phyloP scores from a whole-genome alignment of 352 stramenopile genomes.

The Phytophthora syringae region DNA sequence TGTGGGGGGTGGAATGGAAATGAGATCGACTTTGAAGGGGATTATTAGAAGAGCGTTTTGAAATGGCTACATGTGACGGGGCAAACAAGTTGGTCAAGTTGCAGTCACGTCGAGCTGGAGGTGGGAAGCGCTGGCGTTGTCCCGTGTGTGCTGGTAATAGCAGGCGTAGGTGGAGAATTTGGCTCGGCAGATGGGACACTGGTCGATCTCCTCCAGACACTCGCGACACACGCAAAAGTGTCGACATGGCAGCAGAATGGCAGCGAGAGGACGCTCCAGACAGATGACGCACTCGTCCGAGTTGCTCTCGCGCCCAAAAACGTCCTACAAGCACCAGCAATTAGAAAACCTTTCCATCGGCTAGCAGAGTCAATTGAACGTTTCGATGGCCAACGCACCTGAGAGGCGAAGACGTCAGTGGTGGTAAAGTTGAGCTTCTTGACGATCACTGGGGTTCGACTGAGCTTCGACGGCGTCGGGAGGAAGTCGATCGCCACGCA shows the following conservation, averaged over 20 bases:
- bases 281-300: conserved; percentile 76
- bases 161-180: conserved; percentile 65
- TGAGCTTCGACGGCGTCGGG: conserved; percentile 44
- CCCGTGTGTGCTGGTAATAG: conserved; percentile 18
- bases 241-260: conserved; percentile 66
- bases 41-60: too few relatives aligned
- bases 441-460: conserved; percentile 42
- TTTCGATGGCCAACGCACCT: conserved; percentile 39
- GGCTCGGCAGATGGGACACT: conserved; percentile 72
- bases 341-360: background rate
- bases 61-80: conserved; percentile 8
- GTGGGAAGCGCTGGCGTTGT: background rate
- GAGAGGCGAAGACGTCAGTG: conserved; percentile 41
- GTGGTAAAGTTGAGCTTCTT: conserved; percentile 58
- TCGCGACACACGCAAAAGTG: conserved; percentile 69
- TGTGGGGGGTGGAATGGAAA: conserved; percentile 36
- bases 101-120: conserved; percentile 7
- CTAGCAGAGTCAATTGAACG: too few relatives aligned
- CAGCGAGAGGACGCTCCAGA: conserved; percentile 47
- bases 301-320: conserved; percentile 36
- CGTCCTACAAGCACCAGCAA: conserved; percentile 39
- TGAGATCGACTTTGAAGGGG: conserved; percentile 17
- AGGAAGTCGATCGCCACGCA: conserved; percentile 67
- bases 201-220: conserved; percentile 76
- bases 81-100: too few relatives aligned